phyloP scores from a whole-genome alignment of 1,284 basidiomycete species.

The Fomitopsis palustris region DNA sequence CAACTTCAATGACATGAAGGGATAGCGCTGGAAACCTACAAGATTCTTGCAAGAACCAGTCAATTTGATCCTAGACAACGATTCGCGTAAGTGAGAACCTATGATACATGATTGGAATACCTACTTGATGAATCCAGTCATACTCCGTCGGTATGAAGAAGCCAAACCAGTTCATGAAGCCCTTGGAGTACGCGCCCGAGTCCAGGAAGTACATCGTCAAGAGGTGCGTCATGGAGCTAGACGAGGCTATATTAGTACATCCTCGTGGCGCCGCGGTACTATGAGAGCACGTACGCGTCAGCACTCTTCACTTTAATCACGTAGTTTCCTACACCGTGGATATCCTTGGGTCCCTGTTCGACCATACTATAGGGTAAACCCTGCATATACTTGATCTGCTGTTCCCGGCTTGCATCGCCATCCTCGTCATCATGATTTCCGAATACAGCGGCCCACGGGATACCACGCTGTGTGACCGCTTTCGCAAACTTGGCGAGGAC shows the following conservation, averaged over 20 bases:
- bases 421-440: slow-evolving; percentile 91
- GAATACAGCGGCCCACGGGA: slow-evolving; percentile 90
- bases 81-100: not conserved
- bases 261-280: not conserved
- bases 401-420: slow-evolving; percentile 48
- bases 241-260: not conserved
- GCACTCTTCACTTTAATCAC: slow-evolving; percentile 73
- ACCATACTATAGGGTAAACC: slow-evolving; percentile 84
- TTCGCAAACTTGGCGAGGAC: slow-evolving; percentile 86
- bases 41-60: slow-evolving; percentile 86
- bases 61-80: slow-evolving; percentile 60
- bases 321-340: slow-evolving; percentile 89
- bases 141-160: slow-evolving; percentile 66
- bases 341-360: slow-evolving; percentile 71
- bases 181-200: slow-evolving; percentile 74
- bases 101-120: not conserved
- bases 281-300: slow-evolving; percentile 54
- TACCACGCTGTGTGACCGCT: slow-evolving; percentile 69
- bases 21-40: slow-evolving; percentile 28
- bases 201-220: slow-evolving; percentile 93
- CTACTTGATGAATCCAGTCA: slow-evolving; percentile 74
- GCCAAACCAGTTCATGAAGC: slow-evolving; percentile 55
- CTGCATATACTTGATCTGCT: slow-evolving; percentile 73
- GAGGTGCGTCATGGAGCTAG: slow-evolving; percentile 80
- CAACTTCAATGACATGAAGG: not conserved